phyloP scores from a whole-genome alignment of 2,329 filamentous ascomycete genomes.

The Graphium sp. region DNA sequence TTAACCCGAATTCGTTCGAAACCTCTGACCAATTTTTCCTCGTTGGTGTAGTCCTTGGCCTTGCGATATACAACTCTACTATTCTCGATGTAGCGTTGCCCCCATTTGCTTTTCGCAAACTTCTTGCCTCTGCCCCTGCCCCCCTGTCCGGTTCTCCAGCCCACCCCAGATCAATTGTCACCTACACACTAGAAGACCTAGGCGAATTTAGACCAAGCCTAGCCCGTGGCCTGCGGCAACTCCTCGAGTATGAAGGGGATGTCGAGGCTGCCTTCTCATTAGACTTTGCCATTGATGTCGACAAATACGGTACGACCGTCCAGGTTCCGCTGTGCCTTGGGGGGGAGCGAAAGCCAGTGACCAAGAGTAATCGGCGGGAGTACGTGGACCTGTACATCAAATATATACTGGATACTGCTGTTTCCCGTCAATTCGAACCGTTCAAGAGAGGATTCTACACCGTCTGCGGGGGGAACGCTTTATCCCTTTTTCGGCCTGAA shows the following conservation, averaged over 20 bases:
- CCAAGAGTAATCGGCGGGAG: constrained; percentile 67
- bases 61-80: constrained; percentile 90
- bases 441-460: constrained; percentile 92
- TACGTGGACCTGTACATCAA: constrained; percentile 77
- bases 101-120: constrained; percentile 77
- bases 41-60: constrained; percentile 70
- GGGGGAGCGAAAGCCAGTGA: constrained; percentile 61
- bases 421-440: constrained; percentile 73
- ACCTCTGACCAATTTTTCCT: constrained; percentile 85
- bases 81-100: constrained; percentile 80
- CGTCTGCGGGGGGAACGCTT: constrained; percentile 74
- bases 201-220: constrained; percentile 66
- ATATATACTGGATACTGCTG: constrained; percentile 62
- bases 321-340: constrained; percentile 56
- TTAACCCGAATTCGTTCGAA: constrained; percentile 80
- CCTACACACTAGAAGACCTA: constrained; percentile 64
- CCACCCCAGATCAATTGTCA: constrained; percentile 44
- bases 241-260: constrained; percentile 72
- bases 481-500: constrained; percentile 75
- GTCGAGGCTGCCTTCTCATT: constrained; percentile 67
- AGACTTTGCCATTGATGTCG: constrained; percentile 63
- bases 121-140: constrained; percentile 60
- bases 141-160: constrained; percentile 34
- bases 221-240: constrained; percentile 55
- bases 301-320: constrained; percentile 55